These are phyloP conservation scores for Chlorella sp. DNA, from an alignment of 139 green algal genomes.

Conservation along the genomic window DNA sequence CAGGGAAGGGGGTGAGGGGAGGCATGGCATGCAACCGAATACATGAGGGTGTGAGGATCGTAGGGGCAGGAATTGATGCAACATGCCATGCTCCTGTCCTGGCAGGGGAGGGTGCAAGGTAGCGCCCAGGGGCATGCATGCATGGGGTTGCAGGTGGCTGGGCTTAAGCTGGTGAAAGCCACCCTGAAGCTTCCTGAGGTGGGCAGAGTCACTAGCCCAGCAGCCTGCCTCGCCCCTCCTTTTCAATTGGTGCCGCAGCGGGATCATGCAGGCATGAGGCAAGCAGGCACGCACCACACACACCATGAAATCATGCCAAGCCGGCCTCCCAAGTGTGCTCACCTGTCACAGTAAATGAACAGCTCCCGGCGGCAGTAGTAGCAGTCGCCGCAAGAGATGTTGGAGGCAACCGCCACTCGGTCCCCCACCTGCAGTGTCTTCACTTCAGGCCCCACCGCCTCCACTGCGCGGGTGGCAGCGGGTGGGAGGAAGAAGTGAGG, in stretches of 20 bases:
- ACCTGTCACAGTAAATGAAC: conserved; percentile 61
- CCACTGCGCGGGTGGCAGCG: conserved; percentile 23
- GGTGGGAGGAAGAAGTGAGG: background rate
- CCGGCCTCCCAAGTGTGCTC: background rate
- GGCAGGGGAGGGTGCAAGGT: too few relatives aligned
- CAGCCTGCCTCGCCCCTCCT: background rate
- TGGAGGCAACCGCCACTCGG: conserved; percentile 70
- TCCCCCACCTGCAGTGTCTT: conserved; percentile 63
- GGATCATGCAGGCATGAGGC: background rate
- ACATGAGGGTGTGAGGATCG: too few relatives aligned
- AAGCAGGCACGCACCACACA: too few relatives aligned
- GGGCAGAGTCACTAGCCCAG: too few relatives aligned
- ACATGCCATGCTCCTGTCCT: too few relatives aligned
- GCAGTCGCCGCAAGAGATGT: conserved; percentile 75
- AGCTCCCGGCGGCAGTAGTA: conserved; percentile 57
- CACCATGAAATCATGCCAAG: too few relatives aligned
- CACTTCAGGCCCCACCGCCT: conserved; percentile 60
- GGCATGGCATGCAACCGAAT: too few relatives aligned
- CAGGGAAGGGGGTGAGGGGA: background rate
- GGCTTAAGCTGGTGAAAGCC: too few relatives aligned
- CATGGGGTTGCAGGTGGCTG: background rate
- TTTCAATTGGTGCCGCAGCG: too few relatives aligned
- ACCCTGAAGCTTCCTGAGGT: too few relatives aligned
- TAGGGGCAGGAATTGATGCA: background rate
- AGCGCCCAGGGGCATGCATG: background rate